phyloP scores from a whole-genome alignment of 2,329 filamentous ascomycete genomes.

The Talaromyces sp. region DNA sequence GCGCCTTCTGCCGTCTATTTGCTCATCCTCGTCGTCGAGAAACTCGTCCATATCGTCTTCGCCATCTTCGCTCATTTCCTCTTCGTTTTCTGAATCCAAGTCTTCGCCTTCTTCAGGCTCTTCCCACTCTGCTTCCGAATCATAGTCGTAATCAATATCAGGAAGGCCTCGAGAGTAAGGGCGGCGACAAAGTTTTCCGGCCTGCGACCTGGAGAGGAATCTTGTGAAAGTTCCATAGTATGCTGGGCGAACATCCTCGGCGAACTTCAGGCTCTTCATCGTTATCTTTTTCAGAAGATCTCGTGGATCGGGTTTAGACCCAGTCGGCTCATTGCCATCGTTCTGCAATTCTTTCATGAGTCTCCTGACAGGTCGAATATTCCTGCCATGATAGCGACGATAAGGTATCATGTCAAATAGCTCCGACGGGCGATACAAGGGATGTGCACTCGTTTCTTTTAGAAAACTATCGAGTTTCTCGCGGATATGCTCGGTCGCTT shows the following conservation, averaged over 20 bases:
- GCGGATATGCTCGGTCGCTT: constrained; percentile 51
- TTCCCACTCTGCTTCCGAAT: constrained; percentile 63
- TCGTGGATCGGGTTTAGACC: constrained; percentile 22
- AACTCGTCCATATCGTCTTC: constrained; percentile 87
- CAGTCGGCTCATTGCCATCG: constrained; percentile 28
- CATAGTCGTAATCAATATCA: constrained; percentile 60
- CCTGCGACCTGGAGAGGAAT: constrained; percentile 33
- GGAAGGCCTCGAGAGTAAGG: constrained; percentile 48
- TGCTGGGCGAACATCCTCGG: constrained; percentile 58
- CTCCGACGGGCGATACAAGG: constrained; percentile 28
- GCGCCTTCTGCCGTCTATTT: constrained; percentile 52
- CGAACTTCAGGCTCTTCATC: constrained; percentile 56
- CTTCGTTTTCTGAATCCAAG: constrained; percentile 59
- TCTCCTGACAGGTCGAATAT: constrained; percentile 48
- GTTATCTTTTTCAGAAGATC: constrained; percentile 44
- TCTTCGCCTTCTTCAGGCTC: constrained; percentile 69
- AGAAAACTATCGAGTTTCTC: constrained; percentile 43
- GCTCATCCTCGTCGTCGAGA: constrained; percentile 72
- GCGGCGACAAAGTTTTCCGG: constrained; percentile 48
- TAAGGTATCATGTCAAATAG: constrained; percentile 36
- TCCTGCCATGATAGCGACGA: constrained; percentile 26
- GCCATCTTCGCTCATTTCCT: constrained; percentile 58
- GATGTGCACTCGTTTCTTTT: constrained; percentile 12
- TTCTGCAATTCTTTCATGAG: constrained; percentile 56
- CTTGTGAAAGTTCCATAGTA: constrained; percentile 60